A percentile compares a stretch with the other conserved stretches of the same genome.
Evolutionary conservation across 768 basidiomycete genomes (phyloP).

Genomic region (Termitomyces bulborhizus): DNA sequence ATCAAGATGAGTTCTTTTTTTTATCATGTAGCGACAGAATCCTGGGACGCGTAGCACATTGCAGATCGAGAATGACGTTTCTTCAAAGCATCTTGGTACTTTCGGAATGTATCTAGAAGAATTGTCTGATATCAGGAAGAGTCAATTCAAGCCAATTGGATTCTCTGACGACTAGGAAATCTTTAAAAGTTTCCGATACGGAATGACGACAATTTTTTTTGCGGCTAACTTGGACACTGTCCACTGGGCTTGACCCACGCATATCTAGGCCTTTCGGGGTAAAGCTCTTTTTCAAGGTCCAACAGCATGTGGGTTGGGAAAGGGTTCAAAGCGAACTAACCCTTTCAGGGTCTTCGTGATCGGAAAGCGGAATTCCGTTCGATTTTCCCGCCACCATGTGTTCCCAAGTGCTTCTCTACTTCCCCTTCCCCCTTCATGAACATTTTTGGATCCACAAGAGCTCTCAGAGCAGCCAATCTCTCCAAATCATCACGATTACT

Average conservation of each 20-base stretch:
- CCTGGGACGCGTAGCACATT: too few species aligned
- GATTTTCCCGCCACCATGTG: conserved; percentile 1
- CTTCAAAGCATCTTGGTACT: background rate
- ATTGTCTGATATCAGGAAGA: background rate
- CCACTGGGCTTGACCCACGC: background rate
- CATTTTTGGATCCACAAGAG: conserved; percentile 1
- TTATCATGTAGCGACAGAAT: too few species aligned
- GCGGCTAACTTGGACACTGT: too few species aligned
- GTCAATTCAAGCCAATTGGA: background rate
- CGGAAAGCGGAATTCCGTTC: conserved; percentile 6
- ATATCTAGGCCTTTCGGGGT: background rate
- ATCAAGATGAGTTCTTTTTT: too few species aligned
- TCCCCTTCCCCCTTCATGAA: conserved; percentile 3
- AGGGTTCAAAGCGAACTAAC: background rate
- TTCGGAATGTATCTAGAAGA: background rate
- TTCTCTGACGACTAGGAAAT: background rate
- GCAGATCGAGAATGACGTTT: background rate
- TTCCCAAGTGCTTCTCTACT: background rate
- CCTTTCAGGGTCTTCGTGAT: background rate
- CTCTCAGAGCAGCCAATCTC: conserved; percentile 6
- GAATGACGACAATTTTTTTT: background rate
- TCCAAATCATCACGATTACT: conserved; percentile 1
- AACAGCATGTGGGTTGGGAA: background rate
- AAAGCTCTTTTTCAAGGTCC: too few species aligned
- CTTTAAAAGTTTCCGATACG: too few species aligned